Evolutionary conservation across 1,139 yeast species (phyloP).

Genomic region (Wickerhamomyces sp.): DNA sequence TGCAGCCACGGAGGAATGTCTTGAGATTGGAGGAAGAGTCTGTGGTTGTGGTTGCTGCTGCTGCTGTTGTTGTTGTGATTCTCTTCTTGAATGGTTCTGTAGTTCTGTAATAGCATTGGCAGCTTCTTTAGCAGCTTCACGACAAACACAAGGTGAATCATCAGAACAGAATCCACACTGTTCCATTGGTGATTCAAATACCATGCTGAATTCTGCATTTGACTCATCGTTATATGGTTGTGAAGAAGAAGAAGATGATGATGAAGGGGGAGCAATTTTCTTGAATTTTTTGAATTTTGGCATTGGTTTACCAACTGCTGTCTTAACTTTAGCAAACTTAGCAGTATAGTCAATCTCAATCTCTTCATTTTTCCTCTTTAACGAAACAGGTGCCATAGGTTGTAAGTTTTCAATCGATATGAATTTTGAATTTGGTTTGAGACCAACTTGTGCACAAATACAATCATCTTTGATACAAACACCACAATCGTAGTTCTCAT

Average conservation of each 20-base stretch:
- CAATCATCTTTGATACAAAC: slow-evolving; percentile 68
- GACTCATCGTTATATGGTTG: slow-evolving; percentile 13
- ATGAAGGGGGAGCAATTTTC: slow-evolving; percentile 5
- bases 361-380: slow-evolving; percentile 33
- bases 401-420: slow-evolving; percentile 30
- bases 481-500: slow-evolving; percentile 45
- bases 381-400: slow-evolving; percentile 60
- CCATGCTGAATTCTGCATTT: slow-evolving; percentile 17
- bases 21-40: slow-evolving; percentile 24
- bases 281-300: slow-evolving; percentile 21
- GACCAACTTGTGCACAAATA: slow-evolving; percentile 62
- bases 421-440: slow-evolving; percentile 27
- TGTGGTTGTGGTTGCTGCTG: slow-evolving; percentile 8
- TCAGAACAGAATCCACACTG: slow-evolving; percentile 92
- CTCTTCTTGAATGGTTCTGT: slow-evolving; percentile 20
- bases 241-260: slow-evolving; percentile 4
- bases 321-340: slow-evolving; percentile 30
- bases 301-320: slow-evolving; percentile 18
- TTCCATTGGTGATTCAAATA: slow-evolving; percentile 50
- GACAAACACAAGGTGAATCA: slow-evolving; percentile 88
- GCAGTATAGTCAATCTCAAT: slow-evolving; percentile 52
- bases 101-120: slow-evolving; percentile 24
- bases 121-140: slow-evolving; percentile 67
- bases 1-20: slow-evolving; percentile 16
- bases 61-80: slow-evolving; percentile 14